Percentiles rank a stretch among this genome's conserved stretches.
Evolutionary conservation across 805 yeast genomes (phyloP).

Genomic region (Isabelozyma gotoi): DNA sequence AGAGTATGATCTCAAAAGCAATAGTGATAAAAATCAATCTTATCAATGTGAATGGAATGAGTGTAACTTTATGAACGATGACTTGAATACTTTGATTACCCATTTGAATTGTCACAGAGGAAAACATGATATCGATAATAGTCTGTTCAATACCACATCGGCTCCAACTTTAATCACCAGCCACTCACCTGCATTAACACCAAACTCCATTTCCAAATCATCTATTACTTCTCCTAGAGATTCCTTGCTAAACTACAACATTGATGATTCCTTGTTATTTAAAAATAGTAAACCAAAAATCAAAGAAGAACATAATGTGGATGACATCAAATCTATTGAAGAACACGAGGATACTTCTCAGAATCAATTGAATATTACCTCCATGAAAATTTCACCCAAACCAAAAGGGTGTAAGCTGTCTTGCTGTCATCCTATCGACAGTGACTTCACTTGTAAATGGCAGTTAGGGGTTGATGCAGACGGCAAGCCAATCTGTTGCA

Average conservation of each 20-base stretch:
- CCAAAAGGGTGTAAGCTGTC: conserved; percentile 5
- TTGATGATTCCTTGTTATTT: not conserved
- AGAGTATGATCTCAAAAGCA: conserved; percentile 31
- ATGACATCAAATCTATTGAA: too few species aligned
- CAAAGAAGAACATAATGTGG: conserved; percentile 1
- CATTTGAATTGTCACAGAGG: conserved; percentile 46
- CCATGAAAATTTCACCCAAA: conserved; percentile 32
- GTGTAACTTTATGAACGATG: conserved; percentile 59
- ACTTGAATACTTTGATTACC: conserved; percentile 52
- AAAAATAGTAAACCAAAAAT: not conserved
- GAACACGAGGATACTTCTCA: not conserved
- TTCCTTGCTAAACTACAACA: not conserved
- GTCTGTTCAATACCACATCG: conserved; percentile 30
- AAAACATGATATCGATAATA: not conserved
- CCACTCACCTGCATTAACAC: conserved; percentile 8
- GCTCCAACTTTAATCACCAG: not conserved
- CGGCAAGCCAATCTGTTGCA: conserved; percentile 48
- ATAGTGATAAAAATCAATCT: conserved; percentile 1
- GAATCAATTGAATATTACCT: conserved; percentile 27
- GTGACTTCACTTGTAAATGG: conserved; percentile 47
- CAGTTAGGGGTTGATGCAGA: conserved; percentile 26
- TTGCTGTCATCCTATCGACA: conserved; percentile 14
- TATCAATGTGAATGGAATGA: conserved; percentile 73
- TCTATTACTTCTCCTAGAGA: conserved; percentile 5
- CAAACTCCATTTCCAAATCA: conserved; percentile 6